phyloP scores from a whole-genome alignment of 2,329 filamentous ascomycete species.

The Trichoderma atroviride region DNA sequence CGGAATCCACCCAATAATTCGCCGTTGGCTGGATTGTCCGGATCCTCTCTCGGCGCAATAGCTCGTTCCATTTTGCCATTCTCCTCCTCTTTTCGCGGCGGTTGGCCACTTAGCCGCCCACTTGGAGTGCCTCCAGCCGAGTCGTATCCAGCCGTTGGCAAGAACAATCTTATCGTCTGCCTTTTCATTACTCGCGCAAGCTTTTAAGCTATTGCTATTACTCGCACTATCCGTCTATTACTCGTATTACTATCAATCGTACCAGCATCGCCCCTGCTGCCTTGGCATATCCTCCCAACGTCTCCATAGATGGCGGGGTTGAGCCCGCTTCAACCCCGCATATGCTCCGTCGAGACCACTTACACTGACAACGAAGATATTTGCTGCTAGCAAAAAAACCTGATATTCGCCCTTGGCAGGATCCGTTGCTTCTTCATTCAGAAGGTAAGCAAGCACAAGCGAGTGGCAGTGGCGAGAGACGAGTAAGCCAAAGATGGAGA shows the following conservation, averaged over 20 bases:
- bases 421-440: background rate
- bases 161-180: background rate
- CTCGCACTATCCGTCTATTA: background rate
- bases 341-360: background rate
- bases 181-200: background rate
- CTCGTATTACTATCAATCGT: background rate
- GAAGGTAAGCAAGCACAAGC: background rate
- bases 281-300: background rate
- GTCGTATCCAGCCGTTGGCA: background rate
- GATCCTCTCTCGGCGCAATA: conserved; percentile 24
- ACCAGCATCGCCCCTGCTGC: background rate
- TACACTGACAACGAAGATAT: background rate
- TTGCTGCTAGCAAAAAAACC: background rate
- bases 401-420: background rate
- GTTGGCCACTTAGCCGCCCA: background rate
- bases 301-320: conserved; percentile 13
- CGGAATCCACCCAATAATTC: conserved; percentile 2
- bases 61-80: background rate
- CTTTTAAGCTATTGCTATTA: background rate
- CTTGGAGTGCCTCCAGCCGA: background rate
- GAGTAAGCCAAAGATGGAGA: background rate
- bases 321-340: background rate
- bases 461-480: background rate
- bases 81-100: background rate
- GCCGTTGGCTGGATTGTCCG: background rate